Evolutionary conservation across 805 yeast species (phyloP), one percentile per base, ranked within the genome.

Genomic region (Kodamaea kaohsiungensis): DNA sequence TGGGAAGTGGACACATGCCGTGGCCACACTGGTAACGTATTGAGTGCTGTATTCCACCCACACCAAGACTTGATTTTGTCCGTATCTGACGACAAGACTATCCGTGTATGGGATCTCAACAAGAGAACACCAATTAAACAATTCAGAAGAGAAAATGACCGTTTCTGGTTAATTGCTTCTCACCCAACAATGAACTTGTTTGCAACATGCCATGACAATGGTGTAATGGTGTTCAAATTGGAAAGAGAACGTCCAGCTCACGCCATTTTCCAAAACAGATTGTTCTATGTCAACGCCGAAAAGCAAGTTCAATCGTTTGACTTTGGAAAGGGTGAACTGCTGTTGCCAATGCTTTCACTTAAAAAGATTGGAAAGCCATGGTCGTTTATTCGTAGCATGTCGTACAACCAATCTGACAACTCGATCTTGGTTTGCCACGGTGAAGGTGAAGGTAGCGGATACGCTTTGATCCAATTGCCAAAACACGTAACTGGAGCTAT

Each of bases 1-100:
- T 95, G 98, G 98, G 99, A 96, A 72, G 96, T 96, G 56, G 99
- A 95, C 69, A 89, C 98, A 25, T 93, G 98, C 72, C 85, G 99
- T 67, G 99, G 99, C 53, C 99, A 95, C 72, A 89, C 97, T 27
- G 92, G 92, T 66, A 91, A 89, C 69, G 97, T 95, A 51, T 85
- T 91, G 50, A 80, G 95, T 70, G 91, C 90, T 39, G 76, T 89
- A 51, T 96, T 96, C 83, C 97, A 95, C 69, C 98, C 98, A 43
- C 85, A 86, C 59, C 95, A 91, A 72, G 97, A 95, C 63, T 77
- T 93, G 67, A 91, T 95, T 59, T 77, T 95, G 50, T 92, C 98
- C 37, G 96, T 91, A 43, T 88, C 96, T 61, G 98, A 95, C 70
- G 99, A 95, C 75, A 91, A 90, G 75, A 93, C 98, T 15, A 84